Conservation (phyloP, 441 rosid species). For the Bruguiera hainesii region DNA sequence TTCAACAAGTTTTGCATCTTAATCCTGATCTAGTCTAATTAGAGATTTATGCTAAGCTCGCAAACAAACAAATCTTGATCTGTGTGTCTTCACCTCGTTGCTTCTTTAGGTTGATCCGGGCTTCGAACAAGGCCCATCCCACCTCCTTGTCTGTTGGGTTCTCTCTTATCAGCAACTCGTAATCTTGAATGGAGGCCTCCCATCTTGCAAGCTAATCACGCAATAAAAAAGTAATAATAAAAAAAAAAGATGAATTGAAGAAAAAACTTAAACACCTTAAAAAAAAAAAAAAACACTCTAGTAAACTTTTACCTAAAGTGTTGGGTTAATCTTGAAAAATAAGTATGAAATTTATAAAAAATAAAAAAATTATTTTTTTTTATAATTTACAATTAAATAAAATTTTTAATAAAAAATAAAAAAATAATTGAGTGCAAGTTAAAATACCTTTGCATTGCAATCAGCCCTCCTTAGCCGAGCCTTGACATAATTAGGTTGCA, state of each 20-base stretch:
- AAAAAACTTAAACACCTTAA: not conserved
- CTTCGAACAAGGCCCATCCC: constrained; percentile 54
- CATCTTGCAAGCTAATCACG: constrained; percentile 59
- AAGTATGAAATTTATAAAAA: too few relatives aligned
- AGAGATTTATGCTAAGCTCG: not conserved
- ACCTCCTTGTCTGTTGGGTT: constrained; percentile 67
- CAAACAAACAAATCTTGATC: constrained; percentile 37
- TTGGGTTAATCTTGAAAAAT: too few relatives aligned
- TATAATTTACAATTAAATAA: too few relatives aligned
- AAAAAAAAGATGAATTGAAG: too few relatives aligned
- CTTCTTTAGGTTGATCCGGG: constrained; percentile 45
- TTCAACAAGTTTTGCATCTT: not conserved
- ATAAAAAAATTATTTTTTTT: too few relatives aligned
- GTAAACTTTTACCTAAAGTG: not conserved
- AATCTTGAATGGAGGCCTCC: constrained; percentile 70
- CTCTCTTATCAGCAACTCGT: constrained; percentile 61
- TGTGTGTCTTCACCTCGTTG: constrained; percentile 39
- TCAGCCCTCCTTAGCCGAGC: constrained; percentile 80
- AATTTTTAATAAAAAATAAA: not conserved
- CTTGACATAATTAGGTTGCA: constrained; percentile 66
- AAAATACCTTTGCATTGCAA: constrained; percentile 60
- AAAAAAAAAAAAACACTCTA: not conserved
- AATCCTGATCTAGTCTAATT: not conserved
- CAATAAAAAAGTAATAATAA: not conserved
- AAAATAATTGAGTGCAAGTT: not conserved